Evolutionary conservation across 1,284 basidiomycete genomes (phyloP).

Genomic region (Farysia itapuensis): DNA sequence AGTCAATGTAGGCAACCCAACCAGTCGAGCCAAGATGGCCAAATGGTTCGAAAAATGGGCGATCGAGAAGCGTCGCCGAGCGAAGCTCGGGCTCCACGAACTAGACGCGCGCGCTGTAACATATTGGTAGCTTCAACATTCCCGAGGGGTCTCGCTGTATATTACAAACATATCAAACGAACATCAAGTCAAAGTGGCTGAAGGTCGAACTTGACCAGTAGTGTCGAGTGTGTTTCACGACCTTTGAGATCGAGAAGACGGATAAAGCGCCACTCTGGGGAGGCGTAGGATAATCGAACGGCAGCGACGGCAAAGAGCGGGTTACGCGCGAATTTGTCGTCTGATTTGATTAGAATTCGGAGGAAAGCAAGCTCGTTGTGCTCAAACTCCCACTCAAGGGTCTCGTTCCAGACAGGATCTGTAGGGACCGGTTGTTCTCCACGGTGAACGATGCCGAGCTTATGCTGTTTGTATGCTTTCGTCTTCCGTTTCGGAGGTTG

Average conservation of each 20-base stretch:
- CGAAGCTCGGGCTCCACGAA: constrained; percentile 17
- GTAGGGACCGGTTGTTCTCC: constrained; percentile 42
- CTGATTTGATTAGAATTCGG: constrained; percentile 49
- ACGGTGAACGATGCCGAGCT: constrained; percentile 35
- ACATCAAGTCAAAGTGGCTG: too few species aligned
- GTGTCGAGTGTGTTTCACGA: constrained; percentile 62
- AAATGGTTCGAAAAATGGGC: constrained; percentile 55
- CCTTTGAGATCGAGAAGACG: constrained; percentile 66
- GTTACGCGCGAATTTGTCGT: constrained; percentile 47
- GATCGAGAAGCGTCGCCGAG: constrained; percentile 33
- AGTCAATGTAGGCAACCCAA: constrained; percentile 84
- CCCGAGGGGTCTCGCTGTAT: too few species aligned
- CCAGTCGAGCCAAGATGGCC: constrained; percentile 60
- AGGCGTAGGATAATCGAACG: constrained; percentile 22
- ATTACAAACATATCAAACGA: background rate
- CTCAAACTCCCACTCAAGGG: constrained; percentile 43
- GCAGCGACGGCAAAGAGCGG: constrained; percentile 47
- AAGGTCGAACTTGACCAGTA: constrained; percentile 36
- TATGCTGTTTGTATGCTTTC: constrained; percentile 39
- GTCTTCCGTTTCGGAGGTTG: constrained; percentile 47
- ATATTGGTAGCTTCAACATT: too few species aligned
- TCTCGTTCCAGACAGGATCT: constrained; percentile 45
- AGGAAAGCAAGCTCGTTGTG: constrained; percentile 46
- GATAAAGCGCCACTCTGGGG: constrained; percentile 63
- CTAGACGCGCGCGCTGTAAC: constrained; percentile 20